Percentiles rank a stretch among this genome's conserved stretches.
phyloP scores from a whole-genome alignment of 2,329 filamentous ascomycete genomes.

The Cercospora brassicicola region DNA sequence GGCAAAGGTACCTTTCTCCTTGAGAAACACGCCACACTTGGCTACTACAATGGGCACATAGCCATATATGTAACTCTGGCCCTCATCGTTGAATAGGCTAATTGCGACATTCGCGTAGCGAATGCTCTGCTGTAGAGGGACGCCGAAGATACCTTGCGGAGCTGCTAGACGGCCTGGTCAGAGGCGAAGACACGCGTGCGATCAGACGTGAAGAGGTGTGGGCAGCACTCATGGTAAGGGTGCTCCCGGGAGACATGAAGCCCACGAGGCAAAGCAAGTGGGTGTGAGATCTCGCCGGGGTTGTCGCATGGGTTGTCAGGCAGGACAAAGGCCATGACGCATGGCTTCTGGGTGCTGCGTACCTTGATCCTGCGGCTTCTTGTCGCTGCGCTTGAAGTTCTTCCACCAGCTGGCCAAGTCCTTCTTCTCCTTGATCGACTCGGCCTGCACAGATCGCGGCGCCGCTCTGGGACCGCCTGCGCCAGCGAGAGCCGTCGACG shows the following conservation, averaged over 20 bases:
- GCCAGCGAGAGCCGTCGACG: constrained; percentile 46
- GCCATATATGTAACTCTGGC: constrained; percentile 95
- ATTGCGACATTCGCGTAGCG: constrained; percentile 98
- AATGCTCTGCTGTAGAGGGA: constrained; percentile 90
- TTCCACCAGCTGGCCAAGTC: constrained; percentile 98
- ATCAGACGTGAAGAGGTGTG: not conserved
- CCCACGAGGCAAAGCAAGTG: not conserved
- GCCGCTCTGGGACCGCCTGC: constrained; percentile 46
- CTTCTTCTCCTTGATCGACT: constrained; percentile 77
- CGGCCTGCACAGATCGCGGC: constrained; percentile 51
- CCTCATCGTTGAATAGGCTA: constrained; percentile 86
- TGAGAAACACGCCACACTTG: constrained; percentile 95
- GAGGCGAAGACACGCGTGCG: constrained; percentile 11
- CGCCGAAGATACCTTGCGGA: constrained; percentile 83
- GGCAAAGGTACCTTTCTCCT: constrained; percentile 84
- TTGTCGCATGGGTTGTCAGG: constrained; percentile 1
- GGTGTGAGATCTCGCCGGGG: not conserved
- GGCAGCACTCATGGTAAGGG: not conserved
- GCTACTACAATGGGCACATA: constrained; percentile 98
- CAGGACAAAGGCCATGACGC: constrained; percentile 5
- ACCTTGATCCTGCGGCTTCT: constrained; percentile 65
- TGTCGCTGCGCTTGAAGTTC: constrained; percentile 73
- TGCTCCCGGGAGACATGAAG: not conserved
- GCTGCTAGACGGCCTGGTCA: constrained; percentile 29
- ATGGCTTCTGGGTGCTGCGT: constrained; percentile 34